phyloP scores from a whole-genome alignment of 768 basidiomycete species.

The Lactarius tabidus region DNA sequence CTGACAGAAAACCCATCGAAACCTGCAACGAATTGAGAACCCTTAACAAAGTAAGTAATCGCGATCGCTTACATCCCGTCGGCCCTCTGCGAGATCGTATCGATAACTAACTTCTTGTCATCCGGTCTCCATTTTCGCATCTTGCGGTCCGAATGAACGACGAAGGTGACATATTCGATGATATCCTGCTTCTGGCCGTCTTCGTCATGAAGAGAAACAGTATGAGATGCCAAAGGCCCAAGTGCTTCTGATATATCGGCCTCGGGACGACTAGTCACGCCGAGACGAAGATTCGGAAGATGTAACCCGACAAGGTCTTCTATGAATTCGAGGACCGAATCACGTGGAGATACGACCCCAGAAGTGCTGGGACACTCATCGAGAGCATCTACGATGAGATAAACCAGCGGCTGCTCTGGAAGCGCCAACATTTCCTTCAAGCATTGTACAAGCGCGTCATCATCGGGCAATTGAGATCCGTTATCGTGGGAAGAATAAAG shows the following conservation, averaged over 20 bases:
- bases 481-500: too few species aligned
- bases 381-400: conserved; percentile 5
- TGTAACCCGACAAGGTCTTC: not conserved
- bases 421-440: not conserved
- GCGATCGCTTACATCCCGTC: conserved; percentile 2
- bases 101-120: not conserved
- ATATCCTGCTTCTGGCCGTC: not conserved
- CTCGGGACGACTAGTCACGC: conserved; percentile 8
- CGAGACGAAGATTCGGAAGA: not conserved
- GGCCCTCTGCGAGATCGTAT: not conserved
- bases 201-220: not conserved
- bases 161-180: not conserved
- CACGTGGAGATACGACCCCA: not conserved
- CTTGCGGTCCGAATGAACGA: not conserved
- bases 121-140: conserved; percentile 3
- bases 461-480: not conserved
- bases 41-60: too few species aligned
- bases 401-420: not conserved
- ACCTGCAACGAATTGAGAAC: not conserved
- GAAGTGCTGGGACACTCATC: conserved; percentile 11
- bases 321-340: not conserved
- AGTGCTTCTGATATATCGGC: not conserved
- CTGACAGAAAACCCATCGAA: conserved; percentile 10
- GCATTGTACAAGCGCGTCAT: not conserved
- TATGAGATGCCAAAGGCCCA: not conserved